Percentiles rank a stretch among this genome's conserved stretches.
These are phyloP conservation scores for Delitschia confertaspora DNA, from an alignment of 495 filamentous ascomycete genomes.

Conservation along the genomic window DNA sequence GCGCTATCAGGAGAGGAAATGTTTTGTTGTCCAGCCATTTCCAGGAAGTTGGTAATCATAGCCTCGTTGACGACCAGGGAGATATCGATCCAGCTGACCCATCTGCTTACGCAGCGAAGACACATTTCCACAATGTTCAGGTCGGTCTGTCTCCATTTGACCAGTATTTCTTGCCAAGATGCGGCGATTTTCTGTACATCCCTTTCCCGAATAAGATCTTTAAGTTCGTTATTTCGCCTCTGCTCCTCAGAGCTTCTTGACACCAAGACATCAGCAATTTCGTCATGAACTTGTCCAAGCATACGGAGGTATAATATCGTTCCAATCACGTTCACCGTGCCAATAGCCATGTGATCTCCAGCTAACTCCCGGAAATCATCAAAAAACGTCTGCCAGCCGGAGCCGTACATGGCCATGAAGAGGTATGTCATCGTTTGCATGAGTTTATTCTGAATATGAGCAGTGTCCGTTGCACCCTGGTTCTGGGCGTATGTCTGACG, in stretches of 20 bases:
- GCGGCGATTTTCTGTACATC: conserved; percentile 77
- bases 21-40: conserved; percentile 57
- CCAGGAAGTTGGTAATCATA: conserved; percentile 73
- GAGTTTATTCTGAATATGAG: conserved; percentile 89
- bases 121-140: conserved; percentile 73
- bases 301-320: conserved; percentile 84
- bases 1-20: conserved; percentile 41
- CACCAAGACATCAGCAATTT: conserved; percentile 89
- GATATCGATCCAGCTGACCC: conserved; percentile 98
- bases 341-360: conserved; percentile 39
- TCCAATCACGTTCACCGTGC: conserved; percentile 51
- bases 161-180: conserved; percentile 87
- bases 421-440: conserved; percentile 89
- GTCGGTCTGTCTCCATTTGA: conserved; percentile 65
- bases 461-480: conserved; percentile 50
- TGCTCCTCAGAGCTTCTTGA: conserved; percentile 63
- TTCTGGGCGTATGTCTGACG: conserved; percentile 56
- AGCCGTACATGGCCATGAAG: conserved; percentile 74
- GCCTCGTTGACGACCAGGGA: conserved; percentile 80
- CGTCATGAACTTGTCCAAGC: conserved; percentile 82
- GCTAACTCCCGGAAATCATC: conserved; percentile 71
- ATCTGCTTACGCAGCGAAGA: conserved; percentile 78
- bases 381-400: conserved; percentile 78
- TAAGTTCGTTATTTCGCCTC: conserved; percentile 71
- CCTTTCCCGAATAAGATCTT: conserved; percentile 74